Evolutionary conservation across 768 basidiomycete species (phyloP).

Genomic region (Pisolithus sp.): DNA sequence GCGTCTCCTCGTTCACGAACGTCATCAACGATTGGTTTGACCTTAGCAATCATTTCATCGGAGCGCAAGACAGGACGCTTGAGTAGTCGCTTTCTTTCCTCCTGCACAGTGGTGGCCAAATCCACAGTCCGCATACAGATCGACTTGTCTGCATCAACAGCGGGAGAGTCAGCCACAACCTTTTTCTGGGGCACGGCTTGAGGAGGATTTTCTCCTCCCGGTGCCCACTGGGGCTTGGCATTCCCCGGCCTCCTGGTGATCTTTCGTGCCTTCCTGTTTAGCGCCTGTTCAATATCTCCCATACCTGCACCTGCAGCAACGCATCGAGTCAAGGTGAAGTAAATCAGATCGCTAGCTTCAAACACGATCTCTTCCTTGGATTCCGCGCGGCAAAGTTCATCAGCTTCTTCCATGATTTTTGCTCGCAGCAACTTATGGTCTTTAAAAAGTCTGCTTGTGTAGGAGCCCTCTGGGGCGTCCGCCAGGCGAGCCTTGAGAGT

Average conservation of each 20-base stretch:
- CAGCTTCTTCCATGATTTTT: slow-evolving; percentile 98
- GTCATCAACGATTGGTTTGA: slow-evolving; percentile 87
- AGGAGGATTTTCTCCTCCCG: slow-evolving; percentile 11
- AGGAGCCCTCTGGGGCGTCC: slow-evolving; percentile 84
- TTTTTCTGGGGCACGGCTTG: slow-evolving; percentile 24
- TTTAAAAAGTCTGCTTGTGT: slow-evolving; percentile 81
- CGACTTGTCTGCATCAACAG: slow-evolving; percentile 30
- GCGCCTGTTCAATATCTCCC: slow-evolving; percentile 73
- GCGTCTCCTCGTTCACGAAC: slow-evolving; percentile 81
- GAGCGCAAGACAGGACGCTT: slow-evolving; percentile 84
- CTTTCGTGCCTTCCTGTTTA: slow-evolving; percentile 82
- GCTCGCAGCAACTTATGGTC: slow-evolving; percentile 77
- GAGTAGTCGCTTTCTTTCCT: slow-evolving; percentile 64
- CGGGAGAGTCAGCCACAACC: slow-evolving; percentile 15
- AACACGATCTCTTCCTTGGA: slow-evolving; percentile 81
- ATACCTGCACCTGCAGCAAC: slow-evolving; percentile 76
- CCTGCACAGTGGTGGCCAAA: slow-evolving; percentile 40
- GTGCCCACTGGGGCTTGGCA: slow-evolving; percentile 78
- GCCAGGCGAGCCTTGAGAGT: slow-evolving; percentile 67
- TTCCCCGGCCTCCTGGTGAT: slow-evolving; percentile 85
- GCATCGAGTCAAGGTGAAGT: slow-evolving; percentile 87
- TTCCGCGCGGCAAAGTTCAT: slow-evolving; percentile 85
- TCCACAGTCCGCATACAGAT: slow-evolving; percentile 78
- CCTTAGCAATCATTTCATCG: slow-evolving; percentile 61
- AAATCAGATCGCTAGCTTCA: slow-evolving; percentile 91